Base-by-base conservation (phyloP, 179 eudicot genomes). In the Actinidia arguta region DNA sequence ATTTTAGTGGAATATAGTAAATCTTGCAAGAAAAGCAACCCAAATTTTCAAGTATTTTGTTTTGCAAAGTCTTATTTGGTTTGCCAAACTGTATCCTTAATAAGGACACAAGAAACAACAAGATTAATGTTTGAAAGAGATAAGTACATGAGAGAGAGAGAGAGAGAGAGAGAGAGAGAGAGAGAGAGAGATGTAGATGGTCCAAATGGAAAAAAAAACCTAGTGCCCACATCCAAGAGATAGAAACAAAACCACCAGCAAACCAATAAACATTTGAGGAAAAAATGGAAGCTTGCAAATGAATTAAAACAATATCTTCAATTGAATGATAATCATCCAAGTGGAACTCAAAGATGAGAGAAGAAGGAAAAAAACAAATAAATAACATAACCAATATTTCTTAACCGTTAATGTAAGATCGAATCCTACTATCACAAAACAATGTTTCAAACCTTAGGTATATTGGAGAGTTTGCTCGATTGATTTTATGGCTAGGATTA, bases 21-120 rank as follows among this genome's bases (percentile, higher is more conserved):
- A 25, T 77, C 63, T 78, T 76, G 84, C 75, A 82, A 82, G 84
- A 64, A 54, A 82, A 67, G 80, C 56, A 52, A 44, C 1, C 48
- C 14, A 75, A n/a, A n/a, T n/a, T 56, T 16, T 72, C 5, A 24
- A 64, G 8, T 67, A 14, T 79, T 20, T 22, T 6, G 24, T n/a
- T 31, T 8, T 13, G 8, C 20, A 48, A 4, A 10, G 63, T 69
- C 81, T 14, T 69, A 16, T 82, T 25, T 82, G 70, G 69, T 76
- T 76, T 36, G 75, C 69, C 80, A 10, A 82, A 82, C 55, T 50
- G 3, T 4, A 8, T 63, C 46, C 46, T 18, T 75, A 5, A 44
- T 17, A 3, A 27, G 74, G 3, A 44, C 42, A 55, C 1, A 11
- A n/a, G 14, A 44, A 17, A 25, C 24, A 12, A 39, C 55, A 20